Conservation (phyloP, 768 basidiomycete genomes). For the Chalciporus piperatus region DNA sequence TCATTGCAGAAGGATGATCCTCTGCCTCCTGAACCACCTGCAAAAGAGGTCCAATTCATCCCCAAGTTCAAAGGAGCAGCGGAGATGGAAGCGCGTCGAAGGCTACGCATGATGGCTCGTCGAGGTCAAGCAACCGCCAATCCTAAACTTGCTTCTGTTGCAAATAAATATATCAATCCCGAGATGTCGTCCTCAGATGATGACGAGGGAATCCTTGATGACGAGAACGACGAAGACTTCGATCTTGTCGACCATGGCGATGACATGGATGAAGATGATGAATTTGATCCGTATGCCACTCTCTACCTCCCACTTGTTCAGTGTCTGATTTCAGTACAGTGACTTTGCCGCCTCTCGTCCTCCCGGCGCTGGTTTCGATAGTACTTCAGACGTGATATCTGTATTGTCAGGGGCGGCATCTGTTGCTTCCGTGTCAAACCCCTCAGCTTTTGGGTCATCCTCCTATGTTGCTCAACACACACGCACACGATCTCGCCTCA, state of each 20-base stretch:
- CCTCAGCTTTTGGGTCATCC: constrained; percentile 51
- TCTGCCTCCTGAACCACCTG: constrained; percentile 33
- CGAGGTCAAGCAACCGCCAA: constrained; percentile 35
- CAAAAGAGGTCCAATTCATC: constrained; percentile 59
- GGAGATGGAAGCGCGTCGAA: constrained; percentile 80
- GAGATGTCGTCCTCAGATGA: constrained; percentile 52
- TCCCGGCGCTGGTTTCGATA: constrained; percentile 50
- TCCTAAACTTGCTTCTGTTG: constrained; percentile 23
- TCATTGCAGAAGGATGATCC: constrained; percentile 14
- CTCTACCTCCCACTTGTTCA: not conserved
- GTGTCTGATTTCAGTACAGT: constrained; percentile 33
- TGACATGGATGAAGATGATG: constrained; percentile 64
- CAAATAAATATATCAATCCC: constrained; percentile 42
- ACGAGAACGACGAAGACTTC: constrained; percentile 49
- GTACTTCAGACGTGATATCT: constrained; percentile 62
- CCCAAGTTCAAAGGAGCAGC: constrained; percentile 80
- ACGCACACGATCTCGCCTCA: constrained; percentile 49
- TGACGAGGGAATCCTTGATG: constrained; percentile 44
- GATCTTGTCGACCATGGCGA: constrained; percentile 46
- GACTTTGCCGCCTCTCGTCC: constrained; percentile 66
- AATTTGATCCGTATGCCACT: constrained; percentile 73
- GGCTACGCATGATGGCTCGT: constrained; percentile 63
- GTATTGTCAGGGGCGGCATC: constrained; percentile 52
- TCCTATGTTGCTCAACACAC: constrained; percentile 36
- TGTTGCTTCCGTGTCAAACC: constrained; percentile 50